Conservation (phyloP, 1,139 yeast genomes). For the Suhomyces guaymorum region DNA sequence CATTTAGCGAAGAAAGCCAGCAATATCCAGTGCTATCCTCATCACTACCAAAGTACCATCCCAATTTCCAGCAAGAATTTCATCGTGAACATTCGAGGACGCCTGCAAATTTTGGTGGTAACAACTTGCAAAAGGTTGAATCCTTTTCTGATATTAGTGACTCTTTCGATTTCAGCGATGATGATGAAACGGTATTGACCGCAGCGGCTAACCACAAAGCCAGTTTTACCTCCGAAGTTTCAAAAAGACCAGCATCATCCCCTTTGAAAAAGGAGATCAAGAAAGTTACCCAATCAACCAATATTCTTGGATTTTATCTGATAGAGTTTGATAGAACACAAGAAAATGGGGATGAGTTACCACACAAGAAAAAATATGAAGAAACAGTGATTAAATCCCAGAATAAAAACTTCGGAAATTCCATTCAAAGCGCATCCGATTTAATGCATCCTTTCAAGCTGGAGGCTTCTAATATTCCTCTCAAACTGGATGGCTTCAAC, state of each 20-base stretch:
- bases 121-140: background rate
- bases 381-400: too few species aligned
- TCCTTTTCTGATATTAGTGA: constrained; percentile 6
- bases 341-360: too few species aligned
- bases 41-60: background rate
- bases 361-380: too few species aligned
- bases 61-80: background rate
- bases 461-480: constrained; percentile 12
- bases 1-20: constrained; percentile 14
- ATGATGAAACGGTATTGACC: constrained; percentile 11
- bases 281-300: constrained; percentile 1
- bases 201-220: constrained; percentile 12
- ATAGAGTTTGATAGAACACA: constrained; percentile 6
- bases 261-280: constrained; percentile 3
- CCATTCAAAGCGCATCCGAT: background rate
- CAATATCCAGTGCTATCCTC: background rate
- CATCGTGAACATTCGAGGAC: too few species aligned
- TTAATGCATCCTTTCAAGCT: background rate
- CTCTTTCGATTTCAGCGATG: constrained; percentile 15
- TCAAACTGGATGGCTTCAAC: too few species aligned
- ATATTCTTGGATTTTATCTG: constrained; percentile 10
- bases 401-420: background rate
- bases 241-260: constrained; percentile 7
- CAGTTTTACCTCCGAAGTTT: background rate
- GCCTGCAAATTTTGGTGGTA: too few species aligned